Evolutionary conservation across 371 early-diverging fungal species (phyloP), one percentile per base, ranked within the genome.

Genomic region (Apophysomyces variabilis): DNA sequence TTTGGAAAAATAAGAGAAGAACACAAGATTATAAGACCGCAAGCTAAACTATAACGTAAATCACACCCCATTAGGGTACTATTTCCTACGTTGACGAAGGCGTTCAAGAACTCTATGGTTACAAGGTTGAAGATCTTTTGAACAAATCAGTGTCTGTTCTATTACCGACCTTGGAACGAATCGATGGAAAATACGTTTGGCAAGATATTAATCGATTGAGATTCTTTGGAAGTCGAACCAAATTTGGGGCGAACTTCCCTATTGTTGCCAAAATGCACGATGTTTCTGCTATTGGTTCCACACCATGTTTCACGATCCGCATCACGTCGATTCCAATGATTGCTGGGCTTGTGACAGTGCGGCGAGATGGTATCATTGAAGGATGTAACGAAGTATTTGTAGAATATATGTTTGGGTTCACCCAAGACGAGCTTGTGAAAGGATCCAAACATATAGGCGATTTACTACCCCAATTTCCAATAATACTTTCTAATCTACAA

Each of bases 301-400:
- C 59, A 18, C 65, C 58, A 14, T 63, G 57, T 61, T 72, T 61
- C 45, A 66, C 63, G 1, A 59, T 89, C 54, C 83, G 83, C 13
- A 82, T 90, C 50, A 88, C 88, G 43, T 85, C 87, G 11, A 88
- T 90, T 67, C 88, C 90, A 54, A 80, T 87, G 72, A 86, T 90
- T 59, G 87, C 90, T 32, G 90, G 91, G 26, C 85, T 91, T 35
- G 79, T 91, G 68, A 89, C 89, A 16, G 66, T 83, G 7, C 79
- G 82, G 21, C 70, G 68, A 35, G 72, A 78, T 38, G 89, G 89
- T 7, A 67, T 76, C 46, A 86, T 90, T 58, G 87, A 86, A 50
- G 82, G 86, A 13, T 86, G 87, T 72, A 89, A 89, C 69, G 75
- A 86, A 32, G 86, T 81, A 7, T 89, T 91, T 74, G 83, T 83